Conservation (phyloP, 176 grass and related monocot species). For the Poa pratensis region DNA sequence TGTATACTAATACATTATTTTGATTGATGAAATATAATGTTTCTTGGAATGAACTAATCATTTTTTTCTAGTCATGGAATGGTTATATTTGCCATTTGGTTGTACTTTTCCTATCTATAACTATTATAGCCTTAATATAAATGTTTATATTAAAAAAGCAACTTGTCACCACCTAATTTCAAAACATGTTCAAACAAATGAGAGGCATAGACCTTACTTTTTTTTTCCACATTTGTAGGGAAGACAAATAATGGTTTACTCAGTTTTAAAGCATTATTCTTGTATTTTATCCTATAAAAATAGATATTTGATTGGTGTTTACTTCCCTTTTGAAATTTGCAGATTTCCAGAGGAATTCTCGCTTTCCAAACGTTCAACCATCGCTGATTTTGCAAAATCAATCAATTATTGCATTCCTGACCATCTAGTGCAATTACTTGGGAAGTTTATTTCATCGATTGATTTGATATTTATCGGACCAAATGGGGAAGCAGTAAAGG, state of each 20-base stretch:
- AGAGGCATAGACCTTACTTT: background rate
- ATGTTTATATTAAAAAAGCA: background rate
- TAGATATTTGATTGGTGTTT: background rate
- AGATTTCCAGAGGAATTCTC: background rate
- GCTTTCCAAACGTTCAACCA: background rate
- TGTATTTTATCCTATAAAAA: background rate
- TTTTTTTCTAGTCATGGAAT: background rate
- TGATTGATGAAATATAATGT: background rate
- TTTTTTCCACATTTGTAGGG: background rate
- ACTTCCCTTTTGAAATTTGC: background rate
- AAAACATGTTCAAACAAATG: background rate
- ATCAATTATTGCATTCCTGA: background rate
- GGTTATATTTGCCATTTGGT: background rate
- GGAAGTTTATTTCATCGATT: background rate
- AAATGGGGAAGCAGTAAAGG: background rate
- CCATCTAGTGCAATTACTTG: slow-evolving; percentile 11
- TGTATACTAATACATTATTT: background rate
- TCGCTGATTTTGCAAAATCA: slow-evolving; percentile 14
- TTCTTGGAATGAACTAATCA: background rate
- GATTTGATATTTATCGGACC: background rate
- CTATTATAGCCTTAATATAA: background rate
- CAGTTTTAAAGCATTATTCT: background rate
- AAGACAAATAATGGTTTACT: background rate
- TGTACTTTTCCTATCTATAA: background rate
- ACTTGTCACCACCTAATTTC: background rate